Percentiles rank a stretch among this genome's conserved stretches.
Evolutionary conservation across 441 rosid species (phyloP).

Genomic region (Adansonia gregorii): DNA sequence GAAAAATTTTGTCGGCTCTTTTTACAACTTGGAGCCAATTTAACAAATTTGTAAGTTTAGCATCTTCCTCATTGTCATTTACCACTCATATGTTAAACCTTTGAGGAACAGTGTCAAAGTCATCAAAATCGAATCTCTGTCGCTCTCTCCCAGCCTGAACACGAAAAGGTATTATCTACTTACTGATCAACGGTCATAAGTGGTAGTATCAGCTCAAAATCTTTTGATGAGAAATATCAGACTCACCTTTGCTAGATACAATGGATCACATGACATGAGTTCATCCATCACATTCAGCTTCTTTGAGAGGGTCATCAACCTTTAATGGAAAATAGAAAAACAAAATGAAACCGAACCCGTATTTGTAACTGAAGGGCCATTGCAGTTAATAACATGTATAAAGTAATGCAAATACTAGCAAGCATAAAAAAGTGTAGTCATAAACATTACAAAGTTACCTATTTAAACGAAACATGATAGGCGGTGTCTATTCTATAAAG

Average conservation of each 20-base stretch:
- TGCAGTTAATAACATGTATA: not conserved
- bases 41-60: not conserved
- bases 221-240: constrained; percentile 2
- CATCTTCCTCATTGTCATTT: constrained; percentile 21
- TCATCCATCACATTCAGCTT: constrained; percentile 84
- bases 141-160: constrained; percentile 84
- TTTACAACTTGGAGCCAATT: constrained; percentile 22
- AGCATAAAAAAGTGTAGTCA: not conserved
- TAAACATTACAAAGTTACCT: not conserved
- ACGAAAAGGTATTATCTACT: constrained; percentile 14
- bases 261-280: constrained; percentile 71
- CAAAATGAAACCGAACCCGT: not conserved
- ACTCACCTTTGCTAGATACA: constrained; percentile 77
- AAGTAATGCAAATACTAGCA: not conserved
- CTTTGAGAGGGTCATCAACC: constrained; percentile 86
- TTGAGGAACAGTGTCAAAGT: constrained; percentile 89
- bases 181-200: constrained; percentile 15
- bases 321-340: constrained; percentile 32
- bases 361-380: not conserved
- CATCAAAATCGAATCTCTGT: constrained; percentile 89
- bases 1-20: constrained; percentile 23
- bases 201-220: not conserved
- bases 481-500: not conserved
- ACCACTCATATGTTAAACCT: constrained; percentile 64
- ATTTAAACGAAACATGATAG: not conserved